These are phyloP conservation scores for Podila verticillata DNA, from an alignment of 192 early-diverging fungal species.

Conservation along the genomic window DNA sequence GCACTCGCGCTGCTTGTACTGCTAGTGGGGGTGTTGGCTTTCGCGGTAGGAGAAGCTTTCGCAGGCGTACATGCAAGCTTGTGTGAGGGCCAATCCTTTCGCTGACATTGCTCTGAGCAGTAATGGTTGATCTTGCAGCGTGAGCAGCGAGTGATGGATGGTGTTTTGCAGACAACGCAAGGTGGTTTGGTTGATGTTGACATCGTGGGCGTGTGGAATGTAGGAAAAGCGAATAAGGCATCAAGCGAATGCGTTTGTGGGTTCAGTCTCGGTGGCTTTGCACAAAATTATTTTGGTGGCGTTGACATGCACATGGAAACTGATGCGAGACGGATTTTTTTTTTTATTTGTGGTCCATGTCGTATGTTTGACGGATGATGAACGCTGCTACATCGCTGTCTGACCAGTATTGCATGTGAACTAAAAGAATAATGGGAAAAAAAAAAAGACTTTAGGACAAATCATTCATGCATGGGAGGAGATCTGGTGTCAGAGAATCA, in stretches of 20 bases:
- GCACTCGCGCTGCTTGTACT: background rate
- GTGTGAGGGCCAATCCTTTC: conserved; percentile 39
- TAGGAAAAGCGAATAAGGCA: too few relatives aligned
- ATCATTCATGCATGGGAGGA: background rate
- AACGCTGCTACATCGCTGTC: conserved; percentile 71
- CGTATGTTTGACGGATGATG: conserved; percentile 67
- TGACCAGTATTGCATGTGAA: conserved; percentile 56
- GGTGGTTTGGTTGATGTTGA: conserved; percentile 21
- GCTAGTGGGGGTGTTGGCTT: background rate
- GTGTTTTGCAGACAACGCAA: conserved; percentile 40
- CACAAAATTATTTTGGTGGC: background rate
- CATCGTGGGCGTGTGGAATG: background rate
- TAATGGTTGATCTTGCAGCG: conserved; percentile 46
- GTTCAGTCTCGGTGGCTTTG: background rate
- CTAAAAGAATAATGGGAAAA: background rate
- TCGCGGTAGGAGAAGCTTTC: background rate
- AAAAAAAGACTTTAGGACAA: background rate
- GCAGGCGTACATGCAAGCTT: conserved; percentile 46
- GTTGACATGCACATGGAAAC: background rate
- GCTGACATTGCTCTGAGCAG: conserved; percentile 40
- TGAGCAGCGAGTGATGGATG: conserved; percentile 36
- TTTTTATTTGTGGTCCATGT: conserved; percentile 23
- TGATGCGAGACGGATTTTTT: background rate
- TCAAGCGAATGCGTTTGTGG: background rate
- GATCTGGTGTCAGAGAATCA: too few relatives aligned